Evolutionary conservation across 495 filamentous ascomycete genomes (phyloP).

Genomic region (Aspergillus taichungensis): DNA sequence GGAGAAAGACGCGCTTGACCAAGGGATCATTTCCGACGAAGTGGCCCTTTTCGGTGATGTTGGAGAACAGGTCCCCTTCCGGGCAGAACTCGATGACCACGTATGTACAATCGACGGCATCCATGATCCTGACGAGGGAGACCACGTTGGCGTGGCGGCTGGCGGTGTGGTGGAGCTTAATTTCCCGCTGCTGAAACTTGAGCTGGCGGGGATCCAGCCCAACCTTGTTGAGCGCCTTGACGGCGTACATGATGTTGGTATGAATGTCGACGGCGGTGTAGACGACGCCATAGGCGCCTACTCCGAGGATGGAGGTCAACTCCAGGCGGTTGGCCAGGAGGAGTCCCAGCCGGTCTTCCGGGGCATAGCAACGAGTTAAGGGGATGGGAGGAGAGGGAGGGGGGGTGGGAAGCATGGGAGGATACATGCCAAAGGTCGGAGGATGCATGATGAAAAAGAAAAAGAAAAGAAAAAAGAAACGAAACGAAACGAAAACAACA

Average conservation of each 20-base stretch:
- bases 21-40: constrained; percentile 89
- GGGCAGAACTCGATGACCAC: constrained; percentile 97
- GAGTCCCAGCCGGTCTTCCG: constrained; percentile 81
- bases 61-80: constrained; percentile 93
- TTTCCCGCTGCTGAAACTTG: constrained; percentile 88
- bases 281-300: constrained; percentile 94
- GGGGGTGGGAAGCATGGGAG: constrained; percentile 51
- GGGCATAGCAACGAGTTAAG: constrained; percentile 39
- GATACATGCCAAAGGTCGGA: constrained; percentile 29
- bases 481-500: neutral
- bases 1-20: constrained; percentile 82
- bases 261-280: constrained; percentile 87
- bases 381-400: constrained; percentile 47
- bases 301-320: constrained; percentile 76
- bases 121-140: constrained; percentile 88
- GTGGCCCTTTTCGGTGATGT: constrained; percentile 88
- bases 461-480: neutral
- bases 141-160: constrained; percentile 89
- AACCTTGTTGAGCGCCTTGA: constrained; percentile 92
- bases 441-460: constrained; percentile 11
- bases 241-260: constrained; percentile 76
- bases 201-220: constrained; percentile 81
- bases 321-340: constrained; percentile 75
- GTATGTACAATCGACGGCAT: constrained; percentile 86
- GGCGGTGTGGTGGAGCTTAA: constrained; percentile 80